phyloP scores from a whole-genome alignment of 2,329 filamentous ascomycete species.

The Orbilia oligospora region DNA sequence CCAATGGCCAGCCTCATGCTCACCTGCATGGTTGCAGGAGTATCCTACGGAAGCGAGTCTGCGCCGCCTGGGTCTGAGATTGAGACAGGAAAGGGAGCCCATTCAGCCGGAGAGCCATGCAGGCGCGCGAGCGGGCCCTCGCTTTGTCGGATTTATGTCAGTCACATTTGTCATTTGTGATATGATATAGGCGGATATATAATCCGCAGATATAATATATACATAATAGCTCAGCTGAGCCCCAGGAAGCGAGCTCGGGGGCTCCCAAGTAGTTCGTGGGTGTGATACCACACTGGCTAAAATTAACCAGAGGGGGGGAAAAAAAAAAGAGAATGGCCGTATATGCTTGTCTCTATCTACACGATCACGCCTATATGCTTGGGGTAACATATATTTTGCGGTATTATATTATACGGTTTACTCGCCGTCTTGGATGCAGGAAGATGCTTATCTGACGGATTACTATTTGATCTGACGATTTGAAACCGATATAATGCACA shows the following conservation, averaged over 20 bases:
- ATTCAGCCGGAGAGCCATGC: conserved; percentile 44
- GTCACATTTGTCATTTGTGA: conserved; percentile 30
- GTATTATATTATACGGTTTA: conserved; percentile 24
- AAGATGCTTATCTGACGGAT: conserved; percentile 21
- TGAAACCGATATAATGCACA: conserved; percentile 11
- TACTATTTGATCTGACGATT: conserved; percentile 30
- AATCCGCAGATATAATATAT: conserved; percentile 13
- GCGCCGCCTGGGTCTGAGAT: conserved; percentile 41
- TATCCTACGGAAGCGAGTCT: conserved; percentile 47
- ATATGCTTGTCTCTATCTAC: neutral
- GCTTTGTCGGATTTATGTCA: conserved; percentile 59
- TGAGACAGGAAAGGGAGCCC: conserved; percentile 5
- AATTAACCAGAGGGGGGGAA: too few relatives aligned
- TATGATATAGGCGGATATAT: conserved; percentile 12
- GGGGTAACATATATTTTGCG: conserved; percentile 48
- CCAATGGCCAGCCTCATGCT: conserved; percentile 50
- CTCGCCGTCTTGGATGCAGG: conserved; percentile 7
- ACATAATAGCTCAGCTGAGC: neutral
- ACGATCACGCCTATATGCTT: conserved; percentile 14
- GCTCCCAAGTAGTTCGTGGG: neutral
- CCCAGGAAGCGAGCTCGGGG: conserved; percentile 20
- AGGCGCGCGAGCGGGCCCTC: conserved; percentile 35
- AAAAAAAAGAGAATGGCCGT: neutral
- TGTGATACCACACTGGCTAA: conserved; percentile 33
- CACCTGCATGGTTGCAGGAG: conserved; percentile 40